Base-by-base conservation (phyloP, 345 rosid genomes). In the Bruguiera sexangula region DNA sequence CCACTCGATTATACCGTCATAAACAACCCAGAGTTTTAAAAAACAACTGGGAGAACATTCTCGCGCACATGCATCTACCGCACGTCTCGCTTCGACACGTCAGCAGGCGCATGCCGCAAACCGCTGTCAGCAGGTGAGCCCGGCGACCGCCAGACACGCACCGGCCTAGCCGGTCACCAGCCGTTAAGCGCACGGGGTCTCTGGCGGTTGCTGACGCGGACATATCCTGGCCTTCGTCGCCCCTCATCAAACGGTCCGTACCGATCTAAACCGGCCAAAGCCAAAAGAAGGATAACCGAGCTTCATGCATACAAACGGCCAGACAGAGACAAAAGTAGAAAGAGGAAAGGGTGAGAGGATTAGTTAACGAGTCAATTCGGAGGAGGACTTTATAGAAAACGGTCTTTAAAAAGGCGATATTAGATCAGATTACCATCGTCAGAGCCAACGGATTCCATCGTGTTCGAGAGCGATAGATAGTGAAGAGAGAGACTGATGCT, bases 61-160 rank as follows among this genome's bases (percentile, higher is more conserved):
- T 74, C 66, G 74, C 77, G 72, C 87, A 83, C 86, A 79, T 85
- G 84, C 85, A 74, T 78, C 65, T 69, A 74, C 73, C 84, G 76
- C 82, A 69, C 26, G 60, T 60, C 70, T 32, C 76, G 59, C 74
- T 31, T 72, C 69, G 56, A 63, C 78, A 77, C 79, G 74, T 67
- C 74, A 75, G 82, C 72, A 34, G 63, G 72, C 69, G 73, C 60
- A 72, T 72, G 60, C 67, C 16, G 21, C 34, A 63, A 73, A 85
- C 85, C 79, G 81, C 83, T 72, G 54, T 63, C 63, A 75, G 67
- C 74, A 71, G 75, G 81, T 72, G 22, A 52, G 43, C 68, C 43
- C 9, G 55, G 48, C 24, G 19, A 24, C 80, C 82, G 65, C 69
- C 52, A 52, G 72, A 81, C 88, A 81, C 53, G 80, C 80, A 82